Evolutionary conservation across 73 alveolate species (phyloP).

Genomic region (Halteria grandinella): DNA sequence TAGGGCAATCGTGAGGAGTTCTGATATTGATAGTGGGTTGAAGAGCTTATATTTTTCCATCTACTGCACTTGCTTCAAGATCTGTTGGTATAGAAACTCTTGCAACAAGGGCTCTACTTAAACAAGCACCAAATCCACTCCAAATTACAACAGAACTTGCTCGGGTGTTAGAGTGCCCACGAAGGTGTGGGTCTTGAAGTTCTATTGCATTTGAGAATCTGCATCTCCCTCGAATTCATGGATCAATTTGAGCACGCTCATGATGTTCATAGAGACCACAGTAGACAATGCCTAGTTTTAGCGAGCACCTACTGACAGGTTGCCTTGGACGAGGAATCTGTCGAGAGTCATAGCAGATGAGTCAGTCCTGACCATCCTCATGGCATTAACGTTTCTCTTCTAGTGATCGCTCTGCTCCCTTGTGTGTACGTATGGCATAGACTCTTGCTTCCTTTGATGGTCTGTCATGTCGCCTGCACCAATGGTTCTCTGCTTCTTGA

Average conservation of each 20-base stretch:
- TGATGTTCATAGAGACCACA: constrained; percentile 44
- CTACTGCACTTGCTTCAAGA: constrained; percentile 11
- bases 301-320: neutral
- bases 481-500: constrained; percentile 8
- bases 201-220: constrained; percentile 21
- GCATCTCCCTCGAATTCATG: constrained; percentile 57
- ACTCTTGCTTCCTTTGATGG: neutral
- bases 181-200: constrained; percentile 52
- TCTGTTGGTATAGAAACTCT: constrained; percentile 56
- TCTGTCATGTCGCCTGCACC: too few relatives aligned
- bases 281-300: constrained; percentile 10
- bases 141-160: constrained; percentile 58
- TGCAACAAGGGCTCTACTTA: constrained; percentile 50
- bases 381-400: constrained; percentile 37
- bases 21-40: constrained; percentile 17
- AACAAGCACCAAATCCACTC: constrained; percentile 32
- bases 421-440: constrained; percentile 26
- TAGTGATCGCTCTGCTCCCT: constrained; percentile 42
- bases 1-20: constrained; percentile 44
- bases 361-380: constrained; percentile 59
- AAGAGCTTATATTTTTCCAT: constrained; percentile 39
- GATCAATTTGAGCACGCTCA: constrained; percentile 50
- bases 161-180: constrained; percentile 64
- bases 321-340: constrained; percentile 53
- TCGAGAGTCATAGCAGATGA: constrained; percentile 55